Conservation (phyloP, 2,329 filamentous ascomycete genomes). For the Taxawa tesnikishii region DNA sequence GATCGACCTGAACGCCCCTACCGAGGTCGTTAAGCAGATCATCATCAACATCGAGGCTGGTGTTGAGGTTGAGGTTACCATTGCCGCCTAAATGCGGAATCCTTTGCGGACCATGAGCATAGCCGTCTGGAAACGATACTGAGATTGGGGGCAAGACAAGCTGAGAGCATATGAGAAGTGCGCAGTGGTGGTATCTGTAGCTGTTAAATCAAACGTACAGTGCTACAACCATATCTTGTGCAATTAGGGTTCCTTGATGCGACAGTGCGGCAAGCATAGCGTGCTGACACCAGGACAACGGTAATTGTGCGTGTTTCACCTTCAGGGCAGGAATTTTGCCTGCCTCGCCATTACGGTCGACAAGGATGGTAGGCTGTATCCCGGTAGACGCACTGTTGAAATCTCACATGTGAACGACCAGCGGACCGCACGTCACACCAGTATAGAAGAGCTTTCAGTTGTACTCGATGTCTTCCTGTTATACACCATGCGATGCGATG, state of each 20-base stretch:
- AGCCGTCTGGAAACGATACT: background rate
- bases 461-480: too few species aligned
- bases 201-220: constrained; percentile 4
- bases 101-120: background rate
- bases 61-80: constrained; percentile 88
- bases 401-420: too few species aligned
- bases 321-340: too few species aligned
- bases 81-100: constrained; percentile 55
- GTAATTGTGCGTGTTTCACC: too few species aligned
- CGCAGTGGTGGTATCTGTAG: constrained; percentile 3
- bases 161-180: background rate
- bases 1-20: constrained; percentile 87
- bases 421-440: too few species aligned
- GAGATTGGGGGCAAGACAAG: background rate
- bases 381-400: too few species aligned
- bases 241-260: background rate
- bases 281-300: too few species aligned
- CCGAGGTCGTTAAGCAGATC: constrained; percentile 94
- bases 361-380: too few species aligned
- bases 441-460: too few species aligned
- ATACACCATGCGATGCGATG: too few species aligned
- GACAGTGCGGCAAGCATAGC: too few species aligned
- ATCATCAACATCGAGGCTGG: constrained; percentile 93
- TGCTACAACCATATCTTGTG: constrained; percentile 2
- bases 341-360: too few species aligned